Evolutionary conservation across 73 alveolate species (phyloP).

Genomic region (Paramecium caudatum): DNA sequence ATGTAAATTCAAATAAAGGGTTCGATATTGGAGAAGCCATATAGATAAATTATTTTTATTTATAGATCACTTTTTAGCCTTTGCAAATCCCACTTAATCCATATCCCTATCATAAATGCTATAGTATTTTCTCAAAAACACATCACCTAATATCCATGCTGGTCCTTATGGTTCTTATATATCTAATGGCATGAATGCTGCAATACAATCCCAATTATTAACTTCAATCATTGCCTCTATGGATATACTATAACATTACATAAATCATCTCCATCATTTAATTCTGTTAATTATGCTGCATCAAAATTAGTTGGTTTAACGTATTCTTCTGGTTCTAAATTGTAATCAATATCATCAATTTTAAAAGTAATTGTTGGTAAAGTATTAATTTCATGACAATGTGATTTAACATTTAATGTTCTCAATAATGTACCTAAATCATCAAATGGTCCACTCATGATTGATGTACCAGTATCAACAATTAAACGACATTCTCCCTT

Average conservation of each 20-base stretch:
- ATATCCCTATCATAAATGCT: conserved; percentile 93
- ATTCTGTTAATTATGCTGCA: conserved; percentile 50
- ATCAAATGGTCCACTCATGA: conserved; percentile 86
- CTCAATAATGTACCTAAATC: conserved; percentile 74
- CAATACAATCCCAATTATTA: conserved; percentile 75
- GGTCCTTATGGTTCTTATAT: conserved; percentile 80
- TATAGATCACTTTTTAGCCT: conserved; percentile 79
- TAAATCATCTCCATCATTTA: conserved; percentile 58
- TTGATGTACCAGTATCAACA: conserved; percentile 91
- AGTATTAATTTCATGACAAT: conserved; percentile 71
- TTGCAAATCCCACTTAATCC: conserved; percentile 92
- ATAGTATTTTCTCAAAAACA: conserved; percentile 89
- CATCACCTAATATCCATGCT: conserved; percentile 90
- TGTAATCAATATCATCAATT: conserved; percentile 78
- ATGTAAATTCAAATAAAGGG: conserved; percentile 57
- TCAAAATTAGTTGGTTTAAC: conserved; percentile 70
- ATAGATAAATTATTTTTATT: not conserved
- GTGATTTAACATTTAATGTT: conserved; percentile 59
- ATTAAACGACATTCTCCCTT: conserved; percentile 83
- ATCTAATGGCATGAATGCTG: conserved; percentile 78
- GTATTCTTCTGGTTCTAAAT: conserved; percentile 78
- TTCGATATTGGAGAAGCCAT: conserved; percentile 25
- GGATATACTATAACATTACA: conserved; percentile 21
- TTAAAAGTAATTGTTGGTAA: conserved; percentile 77
- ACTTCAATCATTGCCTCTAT: conserved; percentile 64